phyloP scores from a whole-genome alignment of 768 basidiomycete genomes.

The Lactifluus hygrophoroides region DNA sequence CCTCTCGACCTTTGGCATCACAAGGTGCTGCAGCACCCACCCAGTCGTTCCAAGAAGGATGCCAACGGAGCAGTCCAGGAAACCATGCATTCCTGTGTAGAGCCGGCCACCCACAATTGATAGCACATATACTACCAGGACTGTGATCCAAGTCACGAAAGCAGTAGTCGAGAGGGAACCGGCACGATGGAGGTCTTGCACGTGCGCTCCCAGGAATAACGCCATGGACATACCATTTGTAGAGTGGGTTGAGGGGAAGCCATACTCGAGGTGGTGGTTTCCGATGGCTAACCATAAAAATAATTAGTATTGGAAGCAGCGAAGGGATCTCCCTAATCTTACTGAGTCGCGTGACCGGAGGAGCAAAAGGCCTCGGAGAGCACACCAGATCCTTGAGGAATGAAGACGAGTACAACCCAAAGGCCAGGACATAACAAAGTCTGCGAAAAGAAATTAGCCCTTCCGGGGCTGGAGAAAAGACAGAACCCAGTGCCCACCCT shows the following conservation, averaged over 20 bases:
- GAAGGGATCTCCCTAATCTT: constrained; percentile 24
- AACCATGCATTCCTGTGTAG: constrained; percentile 85
- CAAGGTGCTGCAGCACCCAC: constrained; percentile 41
- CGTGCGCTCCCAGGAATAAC: constrained; percentile 59
- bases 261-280: constrained; percentile 81
- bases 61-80: constrained; percentile 64
- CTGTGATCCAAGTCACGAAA: constrained; percentile 33
- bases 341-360: constrained; percentile 89
- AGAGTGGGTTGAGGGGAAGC: constrained; percentile 93
- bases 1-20: constrained; percentile 33
- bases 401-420: constrained; percentile 82
- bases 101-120: constrained; percentile 74
- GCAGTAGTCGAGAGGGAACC: constrained; percentile 36
- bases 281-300: constrained; percentile 48
- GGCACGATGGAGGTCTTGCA: constrained; percentile 41
- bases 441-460: constrained; percentile 30
- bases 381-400: constrained; percentile 86
- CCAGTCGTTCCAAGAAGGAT: constrained; percentile 54
- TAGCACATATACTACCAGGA: constrained; percentile 51
- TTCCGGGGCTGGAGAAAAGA: not conserved
- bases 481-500: constrained; percentile 44
- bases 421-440: constrained; percentile 57
- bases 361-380: constrained; percentile 81
- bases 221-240: constrained; percentile 89
- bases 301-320: not conserved